Conservation (phyloP, 2,329 filamentous ascomycete genomes). For the Coniochaeta sp. region DNA sequence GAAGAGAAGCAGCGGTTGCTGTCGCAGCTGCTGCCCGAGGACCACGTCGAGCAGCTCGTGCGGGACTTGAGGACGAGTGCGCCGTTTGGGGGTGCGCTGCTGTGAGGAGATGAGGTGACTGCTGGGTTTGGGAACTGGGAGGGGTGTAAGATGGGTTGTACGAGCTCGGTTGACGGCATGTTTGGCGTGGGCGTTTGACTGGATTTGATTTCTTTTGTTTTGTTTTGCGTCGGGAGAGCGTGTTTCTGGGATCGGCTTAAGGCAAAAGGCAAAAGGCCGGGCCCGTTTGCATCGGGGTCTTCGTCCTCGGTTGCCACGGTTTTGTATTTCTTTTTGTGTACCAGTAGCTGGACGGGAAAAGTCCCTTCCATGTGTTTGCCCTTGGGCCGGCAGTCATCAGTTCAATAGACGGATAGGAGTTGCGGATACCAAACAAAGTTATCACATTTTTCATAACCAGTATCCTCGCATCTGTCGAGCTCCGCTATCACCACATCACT, state of each 20-base stretch:
- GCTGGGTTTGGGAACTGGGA: too few species aligned
- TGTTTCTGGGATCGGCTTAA: not conserved
- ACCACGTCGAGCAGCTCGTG: constrained; percentile 67
- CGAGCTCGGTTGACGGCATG: not conserved
- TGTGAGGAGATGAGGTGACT: not conserved
- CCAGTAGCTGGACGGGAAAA: not conserved
- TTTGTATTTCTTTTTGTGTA: not conserved
- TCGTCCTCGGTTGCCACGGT: not conserved
- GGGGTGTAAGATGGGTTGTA: too few species aligned
- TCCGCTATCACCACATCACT: not conserved
- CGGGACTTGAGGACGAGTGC: constrained; percentile 74
- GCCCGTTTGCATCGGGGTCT: not conserved
- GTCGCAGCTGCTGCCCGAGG: constrained; percentile 66
- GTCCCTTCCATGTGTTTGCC: not conserved
- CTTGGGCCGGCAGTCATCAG: not conserved
- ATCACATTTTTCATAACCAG: not conserved
- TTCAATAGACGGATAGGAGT: constrained; percentile 2
- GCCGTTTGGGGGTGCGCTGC: constrained; percentile 45
- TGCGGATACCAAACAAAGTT: not conserved
- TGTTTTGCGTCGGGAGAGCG: not conserved
- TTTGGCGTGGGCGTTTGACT: not conserved
- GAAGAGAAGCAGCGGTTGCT: constrained; percentile 78
- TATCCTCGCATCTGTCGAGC: too few species aligned
- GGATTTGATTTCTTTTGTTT: not conserved
- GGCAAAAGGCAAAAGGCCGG: too few species aligned